Base-by-base conservation (phyloP, 2,329 filamentous ascomycete genomes). In the Scedosporium minutisporum region DNA sequence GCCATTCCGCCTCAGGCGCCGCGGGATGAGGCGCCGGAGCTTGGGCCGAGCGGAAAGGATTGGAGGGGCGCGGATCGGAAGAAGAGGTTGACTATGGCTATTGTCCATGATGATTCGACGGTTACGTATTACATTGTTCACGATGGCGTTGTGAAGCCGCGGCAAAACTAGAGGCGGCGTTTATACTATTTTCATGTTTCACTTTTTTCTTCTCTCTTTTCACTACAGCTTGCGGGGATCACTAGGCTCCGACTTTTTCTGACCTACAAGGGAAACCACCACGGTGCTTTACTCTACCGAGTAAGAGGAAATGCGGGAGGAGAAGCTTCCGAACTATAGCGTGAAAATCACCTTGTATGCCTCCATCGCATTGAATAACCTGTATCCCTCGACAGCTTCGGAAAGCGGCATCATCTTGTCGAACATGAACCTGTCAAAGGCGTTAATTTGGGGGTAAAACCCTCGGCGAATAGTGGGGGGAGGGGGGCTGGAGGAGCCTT, bases 41-140 rank as follows among this genome's bases (percentile, higher is more conserved):
- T 63, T 1, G 65, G 62, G 4, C 60, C 66, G 12, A 69, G 73
- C 58, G 76, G 75, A 66, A 72, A 72, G 64, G 71, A 76, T 51
- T 81, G 77, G 77, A 76, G 72, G 63, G 74, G 72, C 48, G 72
- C 72, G 53, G 79, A 74, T 64, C 77, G 82, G 18, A 77, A 78
- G 58, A 93, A 93, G 77, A 80, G 90, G 65, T 72, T 93, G 10
- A 71, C 93, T n/a, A 77, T 95, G 60, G 89, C 88, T 16, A 89
- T 87, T 2, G 77, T 91, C 58, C 87, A 91, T 70, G 85, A 89
- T 68, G 90, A 95, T 74, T 93, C 90, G 66, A 93, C 90, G 0
- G 82, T 95, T 18, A 88, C 91, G 48, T 95, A 93, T 75, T 95
- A 95, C 71, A 82, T 93, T 65, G 84, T 93, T 72, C 90, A 93